Conservation (phyloP, 2,329 filamentous ascomycete species). For the Lachnum nothofagi region DNA sequence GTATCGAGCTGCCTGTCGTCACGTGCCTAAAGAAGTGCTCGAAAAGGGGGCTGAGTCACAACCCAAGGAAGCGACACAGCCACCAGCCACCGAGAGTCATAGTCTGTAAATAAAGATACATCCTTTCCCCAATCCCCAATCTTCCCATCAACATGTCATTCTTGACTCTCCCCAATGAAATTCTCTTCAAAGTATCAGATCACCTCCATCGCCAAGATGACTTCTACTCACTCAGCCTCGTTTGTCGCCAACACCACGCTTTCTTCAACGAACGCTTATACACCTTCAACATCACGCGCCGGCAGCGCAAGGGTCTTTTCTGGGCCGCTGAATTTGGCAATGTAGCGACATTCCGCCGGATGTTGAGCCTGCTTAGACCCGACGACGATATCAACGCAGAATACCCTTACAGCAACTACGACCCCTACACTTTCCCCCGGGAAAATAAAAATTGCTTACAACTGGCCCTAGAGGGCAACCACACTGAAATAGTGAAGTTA, state of each 20-base stretch:
- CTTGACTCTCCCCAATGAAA: background rate
- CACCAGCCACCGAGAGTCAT: no score
- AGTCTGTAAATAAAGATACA: no score
- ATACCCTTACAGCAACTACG: background rate
- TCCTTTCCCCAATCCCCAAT: no score
- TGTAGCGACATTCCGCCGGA: background rate
- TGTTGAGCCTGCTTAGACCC: background rate
- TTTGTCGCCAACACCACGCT: background rate
- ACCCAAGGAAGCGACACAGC: no score
- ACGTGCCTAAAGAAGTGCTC: no score
- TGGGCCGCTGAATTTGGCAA: background rate
- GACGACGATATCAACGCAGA: background rate
- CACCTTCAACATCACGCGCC: background rate
- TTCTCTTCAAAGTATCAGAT: background rate
- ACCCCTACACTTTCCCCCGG: background rate
- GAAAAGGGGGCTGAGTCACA: no score
- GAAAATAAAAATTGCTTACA: background rate
- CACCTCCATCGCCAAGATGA: background rate
- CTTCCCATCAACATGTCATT: no score
- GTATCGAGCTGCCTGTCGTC: no score
- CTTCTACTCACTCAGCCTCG: background rate
- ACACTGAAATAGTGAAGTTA: background rate
- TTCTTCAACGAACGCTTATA: background rate
- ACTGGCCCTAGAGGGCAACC: background rate
- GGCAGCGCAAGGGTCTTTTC: background rate